Conservation (phyloP, 495 filamentous ascomycete species). For the Podospora pseudoanserina region DNA sequence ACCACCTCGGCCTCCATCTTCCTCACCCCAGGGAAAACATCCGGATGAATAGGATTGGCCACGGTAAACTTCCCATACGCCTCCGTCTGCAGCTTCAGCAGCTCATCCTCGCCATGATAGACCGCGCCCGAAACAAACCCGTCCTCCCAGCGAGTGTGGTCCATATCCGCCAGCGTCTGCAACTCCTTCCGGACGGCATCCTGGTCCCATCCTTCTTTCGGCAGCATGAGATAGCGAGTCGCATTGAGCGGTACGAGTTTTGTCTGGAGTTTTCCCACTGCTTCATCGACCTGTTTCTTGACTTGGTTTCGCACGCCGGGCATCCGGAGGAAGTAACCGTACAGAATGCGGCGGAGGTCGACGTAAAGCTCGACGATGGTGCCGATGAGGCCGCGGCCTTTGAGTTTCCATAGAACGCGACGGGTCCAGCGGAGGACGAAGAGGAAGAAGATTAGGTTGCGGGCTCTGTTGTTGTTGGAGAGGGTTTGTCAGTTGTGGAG, state of each 20-base stretch:
- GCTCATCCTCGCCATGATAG: conserved; percentile 86
- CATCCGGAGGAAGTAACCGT: conserved; percentile 78
- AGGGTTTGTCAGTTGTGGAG: conserved; percentile 13
- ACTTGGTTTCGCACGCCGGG: conserved; percentile 83
- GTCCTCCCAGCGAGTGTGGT: conserved; percentile 96
- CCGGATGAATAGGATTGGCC: conserved; percentile 97
- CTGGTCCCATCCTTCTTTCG: conserved; percentile 79
- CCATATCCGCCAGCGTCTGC: conserved; percentile 71
- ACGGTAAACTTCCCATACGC: conserved; percentile 92
- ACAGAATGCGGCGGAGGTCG: conserved; percentile 64
- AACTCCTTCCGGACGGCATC: conserved; percentile 80
- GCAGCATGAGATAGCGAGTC: conserved; percentile 70
- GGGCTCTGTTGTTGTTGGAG: conserved; percentile 50
- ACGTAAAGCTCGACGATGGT: conserved; percentile 69
- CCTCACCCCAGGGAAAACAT: conserved; percentile 94
- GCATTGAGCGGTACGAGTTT: conserved; percentile 77
- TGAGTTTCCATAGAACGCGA: conserved; percentile 74
- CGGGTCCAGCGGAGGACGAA: conserved; percentile 86
- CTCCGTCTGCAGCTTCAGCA: conserved; percentile 82
- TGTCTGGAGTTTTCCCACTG: conserved; percentile 67
- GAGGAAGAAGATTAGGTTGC: conserved; percentile 84
- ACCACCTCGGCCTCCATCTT: conserved; percentile 99
- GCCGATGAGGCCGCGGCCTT: conserved; percentile 83
- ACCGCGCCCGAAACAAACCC: conserved; percentile 92
- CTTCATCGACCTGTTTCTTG: conserved; percentile 72